Evolutionary conservation across 257 asterid species (phyloP).

Genomic region (Nyctanthes arbortristis): DNA sequence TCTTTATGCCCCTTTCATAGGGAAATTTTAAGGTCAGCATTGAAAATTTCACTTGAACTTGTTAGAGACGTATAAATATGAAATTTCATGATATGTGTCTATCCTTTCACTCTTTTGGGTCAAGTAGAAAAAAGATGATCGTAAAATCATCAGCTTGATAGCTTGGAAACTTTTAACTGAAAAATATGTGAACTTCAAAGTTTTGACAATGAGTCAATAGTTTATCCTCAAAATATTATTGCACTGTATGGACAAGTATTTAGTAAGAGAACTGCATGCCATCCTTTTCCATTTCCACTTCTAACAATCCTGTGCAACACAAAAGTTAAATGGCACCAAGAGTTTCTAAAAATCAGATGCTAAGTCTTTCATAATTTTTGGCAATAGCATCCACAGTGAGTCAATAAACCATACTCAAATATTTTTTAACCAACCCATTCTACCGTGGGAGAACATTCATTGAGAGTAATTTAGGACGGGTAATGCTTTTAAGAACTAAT

Average conservation of each 20-base stretch:
- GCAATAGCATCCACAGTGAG: neutral
- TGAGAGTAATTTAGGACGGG: neutral
- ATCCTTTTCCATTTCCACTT: neutral
- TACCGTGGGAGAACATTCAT: neutral
- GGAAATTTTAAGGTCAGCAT: neutral
- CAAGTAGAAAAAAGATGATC: neutral
- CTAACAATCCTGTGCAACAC: neutral
- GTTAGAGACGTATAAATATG: too few relatives aligned
- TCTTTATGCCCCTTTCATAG: neutral
- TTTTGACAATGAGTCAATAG: neutral
- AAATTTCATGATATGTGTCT: too few relatives aligned
- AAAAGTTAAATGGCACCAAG: neutral
- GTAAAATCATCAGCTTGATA: neutral
- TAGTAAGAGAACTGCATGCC: neutral
- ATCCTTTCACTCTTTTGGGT: neutral
- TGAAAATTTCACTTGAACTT: neutral
- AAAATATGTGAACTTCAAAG: neutral
- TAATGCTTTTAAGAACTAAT: slow-evolving; percentile 13
- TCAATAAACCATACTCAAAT: neutral
- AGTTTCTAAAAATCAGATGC: neutral
- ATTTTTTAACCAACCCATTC: neutral
- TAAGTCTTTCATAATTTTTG: neutral
- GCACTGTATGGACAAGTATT: neutral
- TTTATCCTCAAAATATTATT: neutral
- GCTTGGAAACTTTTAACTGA: neutral